These are phyloP conservation scores for Smallanthus sonchifolius DNA, from an alignment of 129 eudicot species.

Conservation along the genomic window DNA sequence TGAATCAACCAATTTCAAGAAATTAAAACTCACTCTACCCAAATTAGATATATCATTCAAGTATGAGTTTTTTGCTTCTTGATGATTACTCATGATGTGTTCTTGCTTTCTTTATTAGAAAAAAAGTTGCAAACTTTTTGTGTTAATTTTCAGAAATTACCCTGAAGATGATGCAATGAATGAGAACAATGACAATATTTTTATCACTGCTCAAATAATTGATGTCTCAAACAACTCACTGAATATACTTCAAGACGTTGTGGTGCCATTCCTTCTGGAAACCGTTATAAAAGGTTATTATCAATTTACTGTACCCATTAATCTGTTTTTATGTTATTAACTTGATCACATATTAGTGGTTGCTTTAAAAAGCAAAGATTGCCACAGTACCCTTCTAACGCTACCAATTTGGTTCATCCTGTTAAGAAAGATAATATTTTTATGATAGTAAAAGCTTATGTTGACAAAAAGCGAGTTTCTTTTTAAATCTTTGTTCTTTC, in stretches of 20 bases:
- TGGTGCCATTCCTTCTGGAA: slow-evolving; percentile 68
- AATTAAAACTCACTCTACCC: slow-evolving; percentile 45
- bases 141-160: slow-evolving; percentile 44
- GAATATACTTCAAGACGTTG: slow-evolving; percentile 54
- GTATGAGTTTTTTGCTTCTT: slow-evolving; percentile 40
- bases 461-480: background rate
- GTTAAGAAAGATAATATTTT: too few species aligned
- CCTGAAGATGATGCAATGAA: slow-evolving; percentile 30
- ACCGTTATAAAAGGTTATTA: slow-evolving; percentile 74
- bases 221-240: slow-evolving; percentile 35
- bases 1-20: slow-evolving; percentile 27
- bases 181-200: slow-evolving; percentile 30
- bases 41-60: slow-evolving; percentile 52
- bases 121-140: background rate
- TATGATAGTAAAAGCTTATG: background rate
- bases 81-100: background rate
- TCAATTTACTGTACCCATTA: background rate
- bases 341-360: background rate
- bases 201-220: slow-evolving; percentile 51
- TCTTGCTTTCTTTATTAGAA: background rate
- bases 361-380: background rate
- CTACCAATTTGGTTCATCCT: too few species aligned
- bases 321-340: background rate
- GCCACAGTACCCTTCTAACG: background rate
- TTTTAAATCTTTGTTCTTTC: too few species aligned